Evolutionary conservation across 108 stramenopile species (phyloP).

Genomic region (Pseudonitzschia multiseries): DNA sequence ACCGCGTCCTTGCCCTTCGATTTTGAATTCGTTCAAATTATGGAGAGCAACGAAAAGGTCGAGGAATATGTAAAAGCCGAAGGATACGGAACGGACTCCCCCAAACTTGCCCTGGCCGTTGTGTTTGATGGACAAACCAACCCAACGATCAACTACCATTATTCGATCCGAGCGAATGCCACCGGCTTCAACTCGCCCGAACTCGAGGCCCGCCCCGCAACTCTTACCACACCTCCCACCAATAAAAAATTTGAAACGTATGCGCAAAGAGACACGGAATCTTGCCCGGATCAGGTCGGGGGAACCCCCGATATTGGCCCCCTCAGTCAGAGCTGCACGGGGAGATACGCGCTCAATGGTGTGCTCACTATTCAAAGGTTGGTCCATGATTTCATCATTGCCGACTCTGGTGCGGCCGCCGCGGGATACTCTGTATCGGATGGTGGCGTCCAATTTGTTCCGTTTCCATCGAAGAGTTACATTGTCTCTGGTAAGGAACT

Average conservation of each 20-base stretch:
- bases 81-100: conserved; percentile 53
- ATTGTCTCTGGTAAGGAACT: conserved; percentile 31
- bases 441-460: conserved; percentile 58
- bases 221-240: conserved; percentile 59
- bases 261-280: conserved; percentile 41
- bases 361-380: conserved; percentile 68
- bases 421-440: conserved; percentile 40
- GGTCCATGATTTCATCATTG: conserved; percentile 71
- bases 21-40: conserved; percentile 59
- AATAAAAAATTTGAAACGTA: conserved; percentile 46
- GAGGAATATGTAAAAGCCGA: conserved; percentile 51
- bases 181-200: conserved; percentile 71
- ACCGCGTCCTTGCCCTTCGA: conserved; percentile 45
- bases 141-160: conserved; percentile 45
- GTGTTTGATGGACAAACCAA: conserved; percentile 52
- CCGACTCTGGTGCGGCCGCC: conserved; percentile 43
- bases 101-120: conserved; percentile 66
- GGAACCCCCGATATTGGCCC: conserved; percentile 51
- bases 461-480: conserved; percentile 65
- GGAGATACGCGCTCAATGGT: conserved; percentile 78
- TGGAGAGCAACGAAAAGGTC: conserved; percentile 51
- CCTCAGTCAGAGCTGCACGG: conserved; percentile 53
- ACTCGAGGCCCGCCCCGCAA: conserved; percentile 50
- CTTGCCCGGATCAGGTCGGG: conserved; percentile 37
- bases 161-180: conserved; percentile 67